A percentile compares a stretch with the other conserved stretches of the same genome.
phyloP scores from a whole-genome alignment of 495 filamentous ascomycete species.

The Penicillium atrosanguineum region DNA sequence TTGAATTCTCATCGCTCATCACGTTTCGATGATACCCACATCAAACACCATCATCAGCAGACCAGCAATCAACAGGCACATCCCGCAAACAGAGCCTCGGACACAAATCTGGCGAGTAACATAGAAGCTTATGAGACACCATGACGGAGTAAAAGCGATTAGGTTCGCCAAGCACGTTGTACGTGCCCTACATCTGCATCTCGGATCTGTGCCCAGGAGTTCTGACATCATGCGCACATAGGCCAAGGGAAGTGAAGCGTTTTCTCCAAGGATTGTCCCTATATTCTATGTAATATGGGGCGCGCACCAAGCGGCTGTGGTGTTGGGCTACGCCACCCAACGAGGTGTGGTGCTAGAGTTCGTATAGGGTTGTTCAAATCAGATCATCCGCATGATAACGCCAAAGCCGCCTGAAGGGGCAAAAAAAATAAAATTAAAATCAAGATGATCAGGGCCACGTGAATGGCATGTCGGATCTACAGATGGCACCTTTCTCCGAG shows the following conservation, averaged over 20 bases:
- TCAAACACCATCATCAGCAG: too few species aligned
- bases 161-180: slow-evolving; percentile 39
- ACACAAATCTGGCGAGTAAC: too few species aligned
- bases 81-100: too few species aligned
- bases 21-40: too few species aligned
- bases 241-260: neutral
- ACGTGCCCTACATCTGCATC: slow-evolving; percentile 55
- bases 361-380: neutral
- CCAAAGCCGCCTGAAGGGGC: neutral
- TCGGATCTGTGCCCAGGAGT: slow-evolving; percentile 8
- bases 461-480: neutral
- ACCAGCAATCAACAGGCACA: too few species aligned
- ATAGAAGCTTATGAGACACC: too few species aligned
- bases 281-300: neutral
- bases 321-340: neutral
- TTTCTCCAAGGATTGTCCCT: neutral
- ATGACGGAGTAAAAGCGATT: neutral
- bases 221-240: slow-evolving; percentile 17
- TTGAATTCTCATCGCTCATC: too few species aligned
- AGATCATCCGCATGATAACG: neutral
- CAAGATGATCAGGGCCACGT: neutral
- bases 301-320: neutral
- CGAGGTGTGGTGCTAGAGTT: neutral
- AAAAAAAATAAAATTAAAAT: too few species aligned
- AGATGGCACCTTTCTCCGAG: neutral